Evolutionary conservation across 2,329 filamentous ascomycete species (phyloP).

Genomic region (Fusarium sacchari): DNA sequence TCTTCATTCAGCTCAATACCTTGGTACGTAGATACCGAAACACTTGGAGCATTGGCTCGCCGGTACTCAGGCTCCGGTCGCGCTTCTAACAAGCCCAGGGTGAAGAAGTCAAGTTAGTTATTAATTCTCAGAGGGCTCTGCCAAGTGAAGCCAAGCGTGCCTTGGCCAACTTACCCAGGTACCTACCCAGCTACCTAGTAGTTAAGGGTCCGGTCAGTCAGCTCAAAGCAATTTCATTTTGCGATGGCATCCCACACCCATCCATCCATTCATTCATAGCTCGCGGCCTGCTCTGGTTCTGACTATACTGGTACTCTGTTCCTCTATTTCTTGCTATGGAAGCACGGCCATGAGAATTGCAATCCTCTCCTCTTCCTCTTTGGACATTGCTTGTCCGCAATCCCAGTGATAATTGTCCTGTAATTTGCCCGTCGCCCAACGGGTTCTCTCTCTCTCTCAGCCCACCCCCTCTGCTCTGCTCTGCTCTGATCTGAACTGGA

Average conservation of each 20-base stretch:
- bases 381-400: constrained; percentile 32
- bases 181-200: no score
- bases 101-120: constrained; percentile 6
- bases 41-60: not conserved
- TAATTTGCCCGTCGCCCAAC: constrained; percentile 1
- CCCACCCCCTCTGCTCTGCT: constrained; percentile 10
- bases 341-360: constrained; percentile 34
- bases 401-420: constrained; percentile 1
- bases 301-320: constrained; percentile 23
- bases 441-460: constrained; percentile 27
- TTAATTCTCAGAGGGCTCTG: constrained; percentile 23
- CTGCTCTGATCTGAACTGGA: not conserved
- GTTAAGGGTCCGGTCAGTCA: constrained; percentile 21
- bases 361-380: not conserved
- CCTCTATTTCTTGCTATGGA: not conserved
- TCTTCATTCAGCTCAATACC: not conserved
- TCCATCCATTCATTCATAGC: constrained; percentile 13
- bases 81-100: constrained; percentile 31
- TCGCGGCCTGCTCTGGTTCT: constrained; percentile 31
- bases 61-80: constrained; percentile 25
- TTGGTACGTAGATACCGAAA: not conserved
- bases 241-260: constrained; percentile 41
- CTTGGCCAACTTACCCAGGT: constrained; percentile 15
- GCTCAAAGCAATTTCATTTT: constrained; percentile 33
- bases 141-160: constrained; percentile 30